Percentiles rank a stretch among this genome's conserved stretches.
Evolutionary conservation across 1,139 yeast genomes (phyloP).

Genomic region (Pneumocystis sp.): DNA sequence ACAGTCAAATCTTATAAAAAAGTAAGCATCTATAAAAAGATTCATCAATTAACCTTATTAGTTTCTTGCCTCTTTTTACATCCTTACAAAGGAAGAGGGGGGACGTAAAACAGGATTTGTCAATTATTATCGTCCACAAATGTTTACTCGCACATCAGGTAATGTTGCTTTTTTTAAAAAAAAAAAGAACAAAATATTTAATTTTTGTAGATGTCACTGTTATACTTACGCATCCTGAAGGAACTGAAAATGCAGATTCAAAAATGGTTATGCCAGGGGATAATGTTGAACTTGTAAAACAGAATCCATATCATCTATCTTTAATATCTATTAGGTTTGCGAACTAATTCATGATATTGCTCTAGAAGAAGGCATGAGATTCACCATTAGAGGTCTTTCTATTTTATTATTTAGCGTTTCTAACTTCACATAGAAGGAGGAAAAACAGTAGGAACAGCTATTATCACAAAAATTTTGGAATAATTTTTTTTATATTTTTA

Average conservation of each 20-base stretch:
- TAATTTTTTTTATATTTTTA: conserved; percentile 18
- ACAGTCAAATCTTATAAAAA: conserved; percentile 86
- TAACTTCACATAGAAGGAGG: conserved; percentile 57
- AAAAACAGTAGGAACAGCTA: conserved; percentile 96
- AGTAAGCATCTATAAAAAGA: background rate
- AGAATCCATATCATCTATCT: background rate
- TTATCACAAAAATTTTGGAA: conserved; percentile 85
- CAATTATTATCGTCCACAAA: conserved; percentile 95
- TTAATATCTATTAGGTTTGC: conserved; percentile 29
- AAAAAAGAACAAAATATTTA: background rate
- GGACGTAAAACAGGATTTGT: conserved; percentile 98
- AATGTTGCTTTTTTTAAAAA: background rate
- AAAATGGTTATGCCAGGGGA: conserved; percentile 96
- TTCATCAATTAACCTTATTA: background rate
- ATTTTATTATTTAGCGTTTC: background rate
- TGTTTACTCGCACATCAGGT: conserved; percentile 78
- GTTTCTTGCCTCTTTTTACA: conserved; percentile 84
- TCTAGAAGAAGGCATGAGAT: conserved; percentile 89
- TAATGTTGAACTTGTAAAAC: conserved; percentile 73
- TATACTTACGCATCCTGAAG: conserved; percentile 80
- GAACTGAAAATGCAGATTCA: conserved; percentile 38
- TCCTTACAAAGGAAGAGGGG: conserved; percentile 93
- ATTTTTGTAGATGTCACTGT: conserved; percentile 57
- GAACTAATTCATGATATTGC: conserved; percentile 87
- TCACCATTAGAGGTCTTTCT: conserved; percentile 59